Percentiles rank a stretch among this genome's conserved stretches.
Conservation (phyloP, 176 grass and related monocot genomes). For the Aegilops tauschii region DNA sequence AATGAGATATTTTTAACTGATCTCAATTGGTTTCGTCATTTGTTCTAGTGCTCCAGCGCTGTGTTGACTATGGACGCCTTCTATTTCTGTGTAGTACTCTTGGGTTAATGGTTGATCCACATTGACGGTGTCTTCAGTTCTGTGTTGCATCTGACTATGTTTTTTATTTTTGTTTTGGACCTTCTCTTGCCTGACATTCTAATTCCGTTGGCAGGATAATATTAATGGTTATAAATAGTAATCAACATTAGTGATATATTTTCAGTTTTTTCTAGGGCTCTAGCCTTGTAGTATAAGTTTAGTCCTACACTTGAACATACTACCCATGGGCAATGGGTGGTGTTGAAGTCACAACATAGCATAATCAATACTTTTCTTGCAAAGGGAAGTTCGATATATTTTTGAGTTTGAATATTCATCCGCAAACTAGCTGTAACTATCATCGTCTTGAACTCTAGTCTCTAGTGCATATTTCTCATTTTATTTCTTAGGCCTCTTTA, state of each 20-base stretch:
- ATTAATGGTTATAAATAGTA: background rate
- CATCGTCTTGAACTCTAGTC: background rate
- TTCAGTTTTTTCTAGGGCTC: background rate
- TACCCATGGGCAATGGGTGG: background rate
- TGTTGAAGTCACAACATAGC: background rate
- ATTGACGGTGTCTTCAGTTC: background rate
- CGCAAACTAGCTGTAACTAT: background rate
- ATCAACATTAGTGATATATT: background rate
- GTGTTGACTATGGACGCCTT: background rate
- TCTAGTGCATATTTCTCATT: background rate
- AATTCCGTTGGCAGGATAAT: background rate
- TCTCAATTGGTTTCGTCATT: background rate
- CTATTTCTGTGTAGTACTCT: background rate
- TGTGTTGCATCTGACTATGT: background rate
- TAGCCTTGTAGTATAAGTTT: conserved; percentile 6
- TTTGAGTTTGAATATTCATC: background rate
- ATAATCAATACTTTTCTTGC: background rate
- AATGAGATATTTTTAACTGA: background rate
- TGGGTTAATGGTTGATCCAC: conserved; percentile 3
- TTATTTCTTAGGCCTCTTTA: background rate
- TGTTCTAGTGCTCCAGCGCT: conserved; percentile 1
- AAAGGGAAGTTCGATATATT: background rate
- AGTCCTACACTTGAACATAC: background rate
- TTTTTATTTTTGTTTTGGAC: background rate
- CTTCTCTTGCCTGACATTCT: background rate